Conservation (phyloP, 2,329 filamentous ascomycete genomes). For the Chrysoporthe cubensis region DNA sequence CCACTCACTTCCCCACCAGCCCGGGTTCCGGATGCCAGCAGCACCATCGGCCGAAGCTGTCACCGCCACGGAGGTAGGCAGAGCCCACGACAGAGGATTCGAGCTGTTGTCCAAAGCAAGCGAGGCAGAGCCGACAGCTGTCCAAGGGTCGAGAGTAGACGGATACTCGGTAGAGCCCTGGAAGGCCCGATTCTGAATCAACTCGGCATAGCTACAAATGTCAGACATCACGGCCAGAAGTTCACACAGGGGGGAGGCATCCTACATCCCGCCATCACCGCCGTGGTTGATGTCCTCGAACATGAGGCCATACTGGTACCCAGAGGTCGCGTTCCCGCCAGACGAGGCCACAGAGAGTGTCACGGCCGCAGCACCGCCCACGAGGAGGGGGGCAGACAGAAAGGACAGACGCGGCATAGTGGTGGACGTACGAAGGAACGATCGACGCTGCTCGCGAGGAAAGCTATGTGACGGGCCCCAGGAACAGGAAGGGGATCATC, state of each 20-base stretch:
- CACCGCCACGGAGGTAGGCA: conserved; percentile 57
- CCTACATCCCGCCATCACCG: conserved; percentile 67
- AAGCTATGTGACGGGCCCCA: neutral
- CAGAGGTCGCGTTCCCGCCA: conserved; percentile 44
- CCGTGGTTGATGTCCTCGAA: conserved; percentile 66
- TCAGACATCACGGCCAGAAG: neutral
- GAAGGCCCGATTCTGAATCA: conserved; percentile 73
- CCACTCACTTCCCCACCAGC: conserved; percentile 28
- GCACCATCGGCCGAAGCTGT: conserved; percentile 22
- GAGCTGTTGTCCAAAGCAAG: conserved; percentile 52
- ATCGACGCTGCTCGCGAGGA: conserved; percentile 1
- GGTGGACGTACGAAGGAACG: neutral
- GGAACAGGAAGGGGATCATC: conserved; percentile 11
- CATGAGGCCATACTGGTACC: conserved; percentile 47
- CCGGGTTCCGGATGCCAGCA: conserved; percentile 24
- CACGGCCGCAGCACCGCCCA: conserved; percentile 26
- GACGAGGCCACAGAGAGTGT: conserved; percentile 29
- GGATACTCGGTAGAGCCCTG: conserved; percentile 54
- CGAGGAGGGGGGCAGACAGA: conserved; percentile 20
- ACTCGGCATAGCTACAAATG: conserved; percentile 59
- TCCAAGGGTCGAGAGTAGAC: conserved; percentile 51
- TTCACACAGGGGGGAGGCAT: no score
- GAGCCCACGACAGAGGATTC: conserved; percentile 54
- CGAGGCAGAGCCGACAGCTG: conserved; percentile 45
- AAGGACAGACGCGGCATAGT: conserved; percentile 23